Percentiles rank a stretch among this genome's conserved stretches.
Conservation (phyloP, 805 yeast genomes). For the Candida arabinofermentans region DNA sequence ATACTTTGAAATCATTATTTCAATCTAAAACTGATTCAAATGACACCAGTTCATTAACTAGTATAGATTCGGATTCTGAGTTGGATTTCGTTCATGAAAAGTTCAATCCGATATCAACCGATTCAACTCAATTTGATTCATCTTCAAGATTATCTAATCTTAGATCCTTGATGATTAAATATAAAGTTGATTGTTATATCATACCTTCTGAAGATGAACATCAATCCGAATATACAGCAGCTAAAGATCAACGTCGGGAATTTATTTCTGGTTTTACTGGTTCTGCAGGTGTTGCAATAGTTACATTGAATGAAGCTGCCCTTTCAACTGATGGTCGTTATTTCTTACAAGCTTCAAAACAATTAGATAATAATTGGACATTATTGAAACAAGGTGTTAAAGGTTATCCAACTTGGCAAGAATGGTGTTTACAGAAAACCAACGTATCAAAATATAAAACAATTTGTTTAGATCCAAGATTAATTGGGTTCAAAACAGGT, state of each 20-base stretch:
- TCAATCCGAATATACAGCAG: slow-evolving; percentile 83
- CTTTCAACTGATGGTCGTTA: slow-evolving; percentile 94
- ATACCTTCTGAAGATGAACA: slow-evolving; percentile 85
- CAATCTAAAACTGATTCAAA: no score
- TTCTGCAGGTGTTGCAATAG: slow-evolving; percentile 88
- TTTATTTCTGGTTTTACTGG: slow-evolving; percentile 89
- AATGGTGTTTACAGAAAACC: slow-evolving; percentile 64
- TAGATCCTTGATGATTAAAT: slow-evolving; percentile 41
- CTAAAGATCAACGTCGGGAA: slow-evolving; percentile 76
- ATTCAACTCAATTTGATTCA: slow-evolving; percentile 31
- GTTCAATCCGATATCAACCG: no score
- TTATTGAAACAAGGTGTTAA: slow-evolving; percentile 74
- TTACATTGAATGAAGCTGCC: slow-evolving; percentile 65
- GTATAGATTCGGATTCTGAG: no score
- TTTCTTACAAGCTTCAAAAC: slow-evolving; percentile 83
- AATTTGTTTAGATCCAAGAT: slow-evolving; percentile 80
- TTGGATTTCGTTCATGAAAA: no score
- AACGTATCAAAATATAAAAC: slow-evolving; percentile 42
- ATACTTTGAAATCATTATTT: slow-evolving; percentile 15
- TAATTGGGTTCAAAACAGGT: slow-evolving; percentile 52
- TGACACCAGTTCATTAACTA: no score
- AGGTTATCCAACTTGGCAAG: slow-evolving; percentile 75
- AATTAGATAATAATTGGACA: slow-evolving; percentile 76
- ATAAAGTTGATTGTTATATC: slow-evolving; percentile 50
- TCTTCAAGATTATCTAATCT: slow-evolving; percentile 35